Conservation (phyloP, 768 basidiomycete genomes). For the Lyophyllum decastes region DNA sequence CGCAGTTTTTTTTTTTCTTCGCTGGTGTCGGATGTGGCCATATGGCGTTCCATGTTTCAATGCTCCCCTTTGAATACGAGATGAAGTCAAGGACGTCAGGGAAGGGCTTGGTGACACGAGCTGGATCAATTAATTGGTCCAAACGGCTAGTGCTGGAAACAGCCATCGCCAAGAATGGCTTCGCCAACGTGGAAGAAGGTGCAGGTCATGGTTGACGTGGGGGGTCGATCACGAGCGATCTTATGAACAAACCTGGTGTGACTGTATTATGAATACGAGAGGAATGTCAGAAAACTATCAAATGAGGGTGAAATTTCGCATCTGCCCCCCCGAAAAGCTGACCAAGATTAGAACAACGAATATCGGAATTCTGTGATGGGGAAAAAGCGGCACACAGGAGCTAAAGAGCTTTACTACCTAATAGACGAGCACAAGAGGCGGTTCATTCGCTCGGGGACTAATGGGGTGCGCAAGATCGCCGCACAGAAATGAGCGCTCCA, state of each 20-base stretch:
- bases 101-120: too few species aligned
- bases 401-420: not conserved
- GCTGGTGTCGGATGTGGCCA: not conserved
- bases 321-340: not conserved
- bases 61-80: too few species aligned
- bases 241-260: not conserved
- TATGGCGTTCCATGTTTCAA: not conserved
- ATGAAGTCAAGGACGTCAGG: too few species aligned
- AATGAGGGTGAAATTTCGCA: not conserved
- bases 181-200: not conserved
- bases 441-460: not conserved
- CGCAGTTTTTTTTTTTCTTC: not conserved
- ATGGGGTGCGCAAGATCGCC: too few species aligned
- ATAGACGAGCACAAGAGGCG: not conserved
- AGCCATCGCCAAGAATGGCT: not conserved
- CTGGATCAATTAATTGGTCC: too few species aligned
- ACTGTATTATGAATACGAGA: not conserved
- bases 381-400: not conserved
- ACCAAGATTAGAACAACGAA: not conserved
- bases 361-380: not conserved
- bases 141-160: not conserved
- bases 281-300: not conserved
- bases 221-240: not conserved
- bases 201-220: not conserved
- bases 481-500: not conserved